Evolutionary conservation across 306 rosid species (phyloP).

Genomic region (Albizia julibrissin): DNA sequence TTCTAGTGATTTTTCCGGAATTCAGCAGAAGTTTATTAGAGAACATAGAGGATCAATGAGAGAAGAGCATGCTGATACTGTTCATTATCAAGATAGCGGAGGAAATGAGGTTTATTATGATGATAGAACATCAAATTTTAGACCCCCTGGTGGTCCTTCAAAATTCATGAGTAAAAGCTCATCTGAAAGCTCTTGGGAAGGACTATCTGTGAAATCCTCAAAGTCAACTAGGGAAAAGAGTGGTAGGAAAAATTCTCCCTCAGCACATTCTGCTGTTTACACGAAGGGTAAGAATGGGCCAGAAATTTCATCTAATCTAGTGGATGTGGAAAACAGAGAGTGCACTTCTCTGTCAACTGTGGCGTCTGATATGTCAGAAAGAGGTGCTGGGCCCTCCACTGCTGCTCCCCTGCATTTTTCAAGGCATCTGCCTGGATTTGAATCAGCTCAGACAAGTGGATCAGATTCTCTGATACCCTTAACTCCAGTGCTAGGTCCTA

Average conservation of each 20-base stretch:
- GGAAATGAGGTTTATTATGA: conserved; percentile 71
- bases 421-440: conserved; percentile 73
- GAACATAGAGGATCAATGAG: conserved; percentile 57
- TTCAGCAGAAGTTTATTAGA: conserved; percentile 53
- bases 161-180: conserved; percentile 68
- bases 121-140: conserved; percentile 60
- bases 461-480: conserved; percentile 66
- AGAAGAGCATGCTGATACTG: conserved; percentile 59
- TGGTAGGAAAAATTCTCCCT: conserved; percentile 50
- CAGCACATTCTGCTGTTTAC: conserved; percentile 48
- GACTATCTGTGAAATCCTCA: conserved; percentile 68
- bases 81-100: conserved; percentile 65
- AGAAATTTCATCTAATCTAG: conserved; percentile 60
- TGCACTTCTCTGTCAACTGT: conserved; percentile 53
- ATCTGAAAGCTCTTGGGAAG: conserved; percentile 95
- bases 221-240: conserved; percentile 77
- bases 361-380: conserved; percentile 60
- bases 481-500: conserved; percentile 69
- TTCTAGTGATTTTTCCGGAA: conserved; percentile 51
- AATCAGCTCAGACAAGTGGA: conserved; percentile 76
- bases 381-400: conserved; percentile 51
- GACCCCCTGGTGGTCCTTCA: conserved; percentile 51
- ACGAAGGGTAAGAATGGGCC: conserved; percentile 71
- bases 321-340: conserved; percentile 72
- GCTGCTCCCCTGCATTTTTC: conserved; percentile 50